These are phyloP conservation scores for Candida arabinofermentans DNA, from an alignment of 805 yeast species.

Conservation along the genomic window DNA sequence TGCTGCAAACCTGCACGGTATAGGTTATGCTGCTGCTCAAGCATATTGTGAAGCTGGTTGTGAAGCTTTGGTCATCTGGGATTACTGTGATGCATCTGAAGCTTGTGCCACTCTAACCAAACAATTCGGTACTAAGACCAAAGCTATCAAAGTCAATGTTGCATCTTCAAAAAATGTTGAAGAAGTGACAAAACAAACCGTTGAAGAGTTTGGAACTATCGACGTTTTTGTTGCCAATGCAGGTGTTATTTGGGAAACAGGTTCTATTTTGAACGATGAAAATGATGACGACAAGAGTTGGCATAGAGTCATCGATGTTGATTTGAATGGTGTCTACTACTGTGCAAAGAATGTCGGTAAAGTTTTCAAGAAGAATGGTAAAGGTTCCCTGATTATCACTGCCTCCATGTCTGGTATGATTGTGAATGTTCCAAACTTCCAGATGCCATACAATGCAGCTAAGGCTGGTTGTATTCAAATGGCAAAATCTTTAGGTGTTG, in stretches of 20 bases:
- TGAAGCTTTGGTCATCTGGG: conserved; percentile 53
- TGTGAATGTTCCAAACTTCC: conserved; percentile 50
- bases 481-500: conserved; percentile 45
- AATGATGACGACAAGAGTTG: conserved; percentile 32
- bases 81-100: conserved; percentile 24
- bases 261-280: conserved; percentile 29
- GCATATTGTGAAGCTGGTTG: conserved; percentile 89
- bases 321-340: conserved; percentile 47
- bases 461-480: conserved; percentile 48
- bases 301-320: conserved; percentile 46
- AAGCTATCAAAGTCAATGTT: conserved; percentile 33
- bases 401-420: conserved; percentile 55
- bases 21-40: conserved; percentile 77
- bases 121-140: conserved; percentile 26
- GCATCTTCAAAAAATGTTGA: conserved; percentile 34
- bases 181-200: conserved; percentile 29
- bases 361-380: conserved; percentile 43
- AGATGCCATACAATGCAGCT: conserved; percentile 47
- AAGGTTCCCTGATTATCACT: conserved; percentile 48
- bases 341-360: conserved; percentile 49
- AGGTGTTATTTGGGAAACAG: conserved; percentile 35
- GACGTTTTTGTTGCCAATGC: conserved; percentile 42
- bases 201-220: conserved; percentile 36
- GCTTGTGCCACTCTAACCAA: conserved; percentile 15
- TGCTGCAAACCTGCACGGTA: conserved; percentile 61